Evolutionary conservation across 164 flowering plant genomes (phyloP).

Genomic region (Stephania japonica): DNA sequence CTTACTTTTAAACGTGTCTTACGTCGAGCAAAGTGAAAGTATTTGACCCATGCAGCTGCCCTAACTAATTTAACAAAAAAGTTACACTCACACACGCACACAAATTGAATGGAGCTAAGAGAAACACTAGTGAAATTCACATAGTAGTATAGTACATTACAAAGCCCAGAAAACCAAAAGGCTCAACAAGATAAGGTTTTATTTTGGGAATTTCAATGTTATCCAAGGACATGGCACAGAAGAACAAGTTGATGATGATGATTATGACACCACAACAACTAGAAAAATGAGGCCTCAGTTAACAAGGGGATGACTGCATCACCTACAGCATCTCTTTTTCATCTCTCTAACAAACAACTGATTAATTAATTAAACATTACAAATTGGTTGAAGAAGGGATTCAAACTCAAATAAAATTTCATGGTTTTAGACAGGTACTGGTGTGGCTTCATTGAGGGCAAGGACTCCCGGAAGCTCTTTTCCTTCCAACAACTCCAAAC

Average conservation of each 20-base stretch:
- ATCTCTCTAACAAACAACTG: constrained; percentile 4
- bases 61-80: too few relatives aligned
- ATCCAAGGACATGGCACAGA: background rate
- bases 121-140: too few relatives aligned
- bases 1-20: too few relatives aligned
- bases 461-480: constrained; percentile 74
- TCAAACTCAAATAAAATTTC: background rate
- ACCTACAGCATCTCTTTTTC: constrained; percentile 18
- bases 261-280: background rate
- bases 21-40: too few relatives aligned
- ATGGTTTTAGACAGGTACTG: constrained; percentile 36
- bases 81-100: too few relatives aligned
- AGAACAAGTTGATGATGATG: background rate
- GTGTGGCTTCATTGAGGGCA: constrained; percentile 61
- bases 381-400: constrained; percentile 9
- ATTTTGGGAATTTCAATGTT: background rate
- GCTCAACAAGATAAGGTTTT: background rate
- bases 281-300: constrained; percentile 2
- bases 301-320: background rate
- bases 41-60: too few relatives aligned
- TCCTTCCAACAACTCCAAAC: constrained; percentile 78
- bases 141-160: too few relatives aligned
- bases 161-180: too few relatives aligned
- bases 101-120: too few relatives aligned
- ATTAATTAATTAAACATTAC: background rate